Evolutionary conservation across 768 basidiomycete species (phyloP).

Genomic region (Lanmaoa rubissima): DNA sequence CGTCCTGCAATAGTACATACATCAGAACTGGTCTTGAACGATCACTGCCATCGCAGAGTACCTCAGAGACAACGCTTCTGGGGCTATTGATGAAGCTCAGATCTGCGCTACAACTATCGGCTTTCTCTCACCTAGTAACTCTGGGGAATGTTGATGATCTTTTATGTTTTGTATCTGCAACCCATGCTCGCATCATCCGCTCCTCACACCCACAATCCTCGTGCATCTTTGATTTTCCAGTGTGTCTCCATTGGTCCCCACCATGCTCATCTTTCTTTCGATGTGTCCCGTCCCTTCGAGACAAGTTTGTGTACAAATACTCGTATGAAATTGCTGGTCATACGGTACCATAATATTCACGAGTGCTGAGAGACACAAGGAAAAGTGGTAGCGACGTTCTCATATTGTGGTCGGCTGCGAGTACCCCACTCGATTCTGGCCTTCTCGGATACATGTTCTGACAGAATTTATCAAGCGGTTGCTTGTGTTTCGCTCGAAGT

Average conservation of each 20-base stretch:
- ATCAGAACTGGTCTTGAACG: too few species aligned
- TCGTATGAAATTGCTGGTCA: too few species aligned
- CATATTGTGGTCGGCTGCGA: background rate
- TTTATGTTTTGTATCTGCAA: too few species aligned
- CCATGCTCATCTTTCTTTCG: background rate
- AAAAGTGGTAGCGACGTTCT: background rate
- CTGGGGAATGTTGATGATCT: background rate
- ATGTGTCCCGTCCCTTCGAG: background rate
- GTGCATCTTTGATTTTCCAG: too few species aligned
- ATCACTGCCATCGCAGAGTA: background rate
- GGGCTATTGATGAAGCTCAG: background rate
- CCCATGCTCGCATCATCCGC: too few species aligned
- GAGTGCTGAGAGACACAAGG: too few species aligned
- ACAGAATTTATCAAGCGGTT: background rate
- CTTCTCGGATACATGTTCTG: background rate
- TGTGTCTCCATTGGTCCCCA: background rate
- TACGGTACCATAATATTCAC: too few species aligned
- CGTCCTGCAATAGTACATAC: too few species aligned
- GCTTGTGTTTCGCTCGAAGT: background rate
- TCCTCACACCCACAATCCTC: too few species aligned
- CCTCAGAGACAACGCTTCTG: background rate
- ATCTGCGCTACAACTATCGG: background rate
- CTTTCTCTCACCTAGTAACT: background rate
- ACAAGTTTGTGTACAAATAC: too few species aligned
- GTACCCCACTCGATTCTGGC: background rate